These are phyloP conservation scores for Colletotrichum paranaense DNA, from an alignment of 2,329 filamentous ascomycete genomes.

Conservation along the genomic window DNA sequence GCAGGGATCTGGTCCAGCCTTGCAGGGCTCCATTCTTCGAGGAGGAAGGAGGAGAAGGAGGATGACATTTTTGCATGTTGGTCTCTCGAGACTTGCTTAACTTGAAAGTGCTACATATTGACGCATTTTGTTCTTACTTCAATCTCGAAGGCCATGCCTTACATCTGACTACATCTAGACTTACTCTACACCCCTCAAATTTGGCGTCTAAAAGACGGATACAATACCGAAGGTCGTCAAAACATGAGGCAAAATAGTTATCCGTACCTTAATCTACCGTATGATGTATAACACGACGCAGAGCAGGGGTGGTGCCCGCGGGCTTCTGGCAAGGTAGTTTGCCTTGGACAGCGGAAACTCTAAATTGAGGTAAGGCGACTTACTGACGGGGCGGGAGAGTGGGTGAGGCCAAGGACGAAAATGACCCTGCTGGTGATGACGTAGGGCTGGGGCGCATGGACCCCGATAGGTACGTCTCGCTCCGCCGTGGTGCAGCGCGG, in stretches of 20 bases:
- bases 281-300: background rate
- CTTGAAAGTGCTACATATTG: background rate
- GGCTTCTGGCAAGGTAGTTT: background rate
- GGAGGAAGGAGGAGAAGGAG: background rate
- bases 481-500: background rate
- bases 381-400: background rate
- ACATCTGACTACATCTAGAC: background rate
- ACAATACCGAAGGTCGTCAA: background rate
- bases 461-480: background rate
- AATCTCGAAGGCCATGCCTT: background rate
- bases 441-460: slow-evolving; percentile 5
- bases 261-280: too few relatives aligned
- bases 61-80: background rate
- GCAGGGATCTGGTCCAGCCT: slow-evolving; percentile 12
- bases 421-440: slow-evolving; percentile 14
- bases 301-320: background rate
- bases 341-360: slow-evolving; percentile 11
- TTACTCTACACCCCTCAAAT: background rate
- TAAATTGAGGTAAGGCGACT: background rate
- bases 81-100: background rate
- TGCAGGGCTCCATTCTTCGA: background rate
- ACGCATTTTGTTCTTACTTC: background rate
- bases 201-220: background rate
- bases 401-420: background rate
- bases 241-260: background rate